These are phyloP conservation scores for Podaxis sp. DNA, from an alignment of 768 basidiomycete genomes.

Conservation along the genomic window DNA sequence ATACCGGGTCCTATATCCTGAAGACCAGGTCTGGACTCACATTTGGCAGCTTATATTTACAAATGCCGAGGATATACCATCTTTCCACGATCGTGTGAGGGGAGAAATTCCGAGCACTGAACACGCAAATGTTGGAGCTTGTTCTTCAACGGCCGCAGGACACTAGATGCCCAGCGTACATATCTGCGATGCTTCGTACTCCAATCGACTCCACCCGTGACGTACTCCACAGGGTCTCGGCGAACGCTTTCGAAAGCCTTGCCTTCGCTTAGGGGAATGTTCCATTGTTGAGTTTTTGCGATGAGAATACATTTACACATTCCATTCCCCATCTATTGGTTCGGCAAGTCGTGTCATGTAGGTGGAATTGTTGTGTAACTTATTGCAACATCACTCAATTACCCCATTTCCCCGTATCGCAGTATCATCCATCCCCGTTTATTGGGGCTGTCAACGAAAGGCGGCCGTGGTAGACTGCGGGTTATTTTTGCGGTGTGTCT, in stretches of 20 bases:
- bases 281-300: background rate
- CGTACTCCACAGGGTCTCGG: background rate
- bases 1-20: background rate
- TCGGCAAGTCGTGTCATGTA: background rate
- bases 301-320: background rate
- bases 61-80: background rate
- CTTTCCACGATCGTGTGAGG: background rate
- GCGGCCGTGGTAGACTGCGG: background rate
- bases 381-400: background rate
- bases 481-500: background rate
- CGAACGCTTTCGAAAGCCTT: background rate
- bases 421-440: background rate
- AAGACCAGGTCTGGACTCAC: too few relatives aligned
- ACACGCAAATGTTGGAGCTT: background rate
- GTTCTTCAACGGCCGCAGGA: background rate
- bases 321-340: background rate
- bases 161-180: background rate
- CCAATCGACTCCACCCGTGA: background rate
- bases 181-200: background rate
- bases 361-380: too few relatives aligned
- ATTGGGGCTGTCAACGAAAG: background rate
- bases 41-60: background rate
- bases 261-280: background rate
- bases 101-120: background rate
- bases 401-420: background rate